Conservation (phyloP, 1,284 basidiomycete species). For the Coniferiporia weirii region DNA sequence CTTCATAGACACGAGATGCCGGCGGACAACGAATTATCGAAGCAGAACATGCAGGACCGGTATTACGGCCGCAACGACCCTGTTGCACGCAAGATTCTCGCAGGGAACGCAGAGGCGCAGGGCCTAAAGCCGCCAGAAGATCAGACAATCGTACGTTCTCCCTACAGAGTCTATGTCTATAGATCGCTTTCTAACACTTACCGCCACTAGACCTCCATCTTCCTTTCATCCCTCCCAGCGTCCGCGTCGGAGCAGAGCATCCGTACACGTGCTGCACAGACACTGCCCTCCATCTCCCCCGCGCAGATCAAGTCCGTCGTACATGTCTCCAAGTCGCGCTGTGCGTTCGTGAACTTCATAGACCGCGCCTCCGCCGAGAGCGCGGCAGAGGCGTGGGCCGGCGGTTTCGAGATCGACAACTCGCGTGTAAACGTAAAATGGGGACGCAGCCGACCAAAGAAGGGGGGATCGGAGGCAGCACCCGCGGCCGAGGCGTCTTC, state of each 20-base stretch:
- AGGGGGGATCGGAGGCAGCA: background rate
- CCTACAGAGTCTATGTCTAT: background rate
- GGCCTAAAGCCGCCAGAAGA: slow-evolving; percentile 92
- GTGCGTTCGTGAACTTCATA: slow-evolving; percentile 94
- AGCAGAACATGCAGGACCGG: slow-evolving; percentile 89
- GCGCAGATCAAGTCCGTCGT: slow-evolving; percentile 78
- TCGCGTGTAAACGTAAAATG: slow-evolving; percentile 78
- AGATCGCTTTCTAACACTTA: background rate
- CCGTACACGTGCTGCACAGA: slow-evolving; percentile 68
- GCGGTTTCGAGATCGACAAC: slow-evolving; percentile 81
- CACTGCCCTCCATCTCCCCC: slow-evolving; percentile 65
- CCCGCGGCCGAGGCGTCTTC: background rate
- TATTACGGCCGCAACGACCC: slow-evolving; percentile 90
- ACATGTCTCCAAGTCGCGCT: slow-evolving; percentile 82
- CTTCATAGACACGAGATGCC: slow-evolving; percentile 79
- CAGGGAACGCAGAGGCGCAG: slow-evolving; percentile 64
- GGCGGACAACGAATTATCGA: slow-evolving; percentile 73
- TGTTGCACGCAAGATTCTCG: slow-evolving; percentile 84
- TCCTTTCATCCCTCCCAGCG: slow-evolving; percentile 80
- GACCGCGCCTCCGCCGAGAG: slow-evolving; percentile 77
- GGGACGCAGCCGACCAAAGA: slow-evolving; percentile 55
- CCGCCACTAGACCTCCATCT: slow-evolving; percentile 74
- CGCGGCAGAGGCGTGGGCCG: slow-evolving; percentile 82
- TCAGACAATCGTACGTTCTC: slow-evolving; percentile 64
- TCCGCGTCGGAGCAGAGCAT: slow-evolving; percentile 73